phyloP scores from a whole-genome alignment of 345 rosid species.

The Pistacia atlantica region DNA sequence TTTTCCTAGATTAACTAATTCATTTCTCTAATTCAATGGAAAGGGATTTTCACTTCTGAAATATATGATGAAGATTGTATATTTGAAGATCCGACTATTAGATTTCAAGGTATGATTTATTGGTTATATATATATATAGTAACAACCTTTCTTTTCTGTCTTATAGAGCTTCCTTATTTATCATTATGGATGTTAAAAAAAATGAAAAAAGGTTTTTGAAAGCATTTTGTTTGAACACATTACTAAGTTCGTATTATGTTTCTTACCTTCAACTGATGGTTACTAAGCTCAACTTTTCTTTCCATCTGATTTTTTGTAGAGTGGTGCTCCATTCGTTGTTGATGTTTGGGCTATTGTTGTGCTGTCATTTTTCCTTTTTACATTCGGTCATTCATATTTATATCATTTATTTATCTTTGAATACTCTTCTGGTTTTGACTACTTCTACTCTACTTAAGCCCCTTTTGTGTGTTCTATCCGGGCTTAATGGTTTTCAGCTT shows the following conservation, averaged over 20 bases:
- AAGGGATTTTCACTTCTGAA: conserved; percentile 68
- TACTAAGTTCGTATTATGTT: not conserved
- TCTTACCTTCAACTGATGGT: not conserved
- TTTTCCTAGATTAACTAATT: not conserved
- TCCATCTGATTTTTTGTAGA: too few species aligned
- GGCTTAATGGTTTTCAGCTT: not conserved
- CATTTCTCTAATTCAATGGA: conserved; percentile 8
- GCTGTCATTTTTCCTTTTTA: not conserved
- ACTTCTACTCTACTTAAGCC: not conserved
- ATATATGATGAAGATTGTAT: conserved; percentile 71
- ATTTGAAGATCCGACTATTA: conserved; percentile 93
- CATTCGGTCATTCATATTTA: not conserved
- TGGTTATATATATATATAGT: not conserved
- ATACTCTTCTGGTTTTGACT: not conserved
- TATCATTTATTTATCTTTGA: not conserved
- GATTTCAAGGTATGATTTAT: conserved; percentile 56
- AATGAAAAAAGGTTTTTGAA: too few species aligned
- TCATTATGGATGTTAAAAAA: too few species aligned
- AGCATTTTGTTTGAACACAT: not conserved
- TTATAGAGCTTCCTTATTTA: not conserved
- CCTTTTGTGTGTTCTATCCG: not conserved
- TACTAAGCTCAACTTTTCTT: not conserved
- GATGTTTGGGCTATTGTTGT: not conserved
- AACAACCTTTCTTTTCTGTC: not conserved
- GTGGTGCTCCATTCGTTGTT: too few species aligned